A percentile compares a stretch with the other conserved stretches of the same genome.
phyloP scores from a whole-genome alignment of 2,329 filamentous ascomycete species.

The Sporothrix globosa region DNA sequence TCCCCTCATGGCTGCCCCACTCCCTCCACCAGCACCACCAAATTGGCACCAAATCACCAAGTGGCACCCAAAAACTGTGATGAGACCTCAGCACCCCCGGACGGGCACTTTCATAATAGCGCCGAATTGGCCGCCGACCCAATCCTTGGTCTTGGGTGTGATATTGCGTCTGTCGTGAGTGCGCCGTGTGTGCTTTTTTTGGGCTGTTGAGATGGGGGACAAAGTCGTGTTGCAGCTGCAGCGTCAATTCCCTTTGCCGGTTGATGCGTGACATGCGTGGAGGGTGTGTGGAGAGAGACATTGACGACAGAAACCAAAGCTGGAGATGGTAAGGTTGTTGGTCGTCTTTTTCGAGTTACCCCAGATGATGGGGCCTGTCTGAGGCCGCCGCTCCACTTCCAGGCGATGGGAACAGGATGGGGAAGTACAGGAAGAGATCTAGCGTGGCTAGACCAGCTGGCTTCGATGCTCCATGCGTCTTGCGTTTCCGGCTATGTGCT shows the following conservation, averaged over 20 bases:
- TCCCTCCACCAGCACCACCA: neutral
- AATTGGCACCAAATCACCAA: neutral
- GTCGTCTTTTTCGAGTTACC: neutral
- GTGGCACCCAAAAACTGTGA: neutral
- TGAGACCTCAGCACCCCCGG: neutral
- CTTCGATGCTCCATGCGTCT: neutral
- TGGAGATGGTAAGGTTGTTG: constrained; percentile 14
- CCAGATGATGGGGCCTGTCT: constrained; percentile 7
- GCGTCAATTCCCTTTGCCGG: neutral
- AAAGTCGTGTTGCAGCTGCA: neutral
- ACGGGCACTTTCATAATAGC: neutral
- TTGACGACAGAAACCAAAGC: neutral
- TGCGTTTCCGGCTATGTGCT: neutral
- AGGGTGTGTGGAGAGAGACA: constrained; percentile 2
- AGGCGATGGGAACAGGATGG: neutral
- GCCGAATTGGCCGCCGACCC: constrained; percentile 15
- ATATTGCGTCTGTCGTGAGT: neutral
- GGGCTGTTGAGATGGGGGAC: neutral
- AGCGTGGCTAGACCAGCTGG: constrained; percentile 1
- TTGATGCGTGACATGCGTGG: neutral
- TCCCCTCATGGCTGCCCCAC: neutral
- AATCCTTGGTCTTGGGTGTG: constrained; percentile 1
- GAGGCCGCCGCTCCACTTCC: neutral
- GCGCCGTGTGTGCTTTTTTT: neutral
- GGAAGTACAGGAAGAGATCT: neutral